These are phyloP conservation scores for Solanum infundibuliforme DNA, from an alignment of 257 asterid genomes.

Conservation along the genomic window DNA sequence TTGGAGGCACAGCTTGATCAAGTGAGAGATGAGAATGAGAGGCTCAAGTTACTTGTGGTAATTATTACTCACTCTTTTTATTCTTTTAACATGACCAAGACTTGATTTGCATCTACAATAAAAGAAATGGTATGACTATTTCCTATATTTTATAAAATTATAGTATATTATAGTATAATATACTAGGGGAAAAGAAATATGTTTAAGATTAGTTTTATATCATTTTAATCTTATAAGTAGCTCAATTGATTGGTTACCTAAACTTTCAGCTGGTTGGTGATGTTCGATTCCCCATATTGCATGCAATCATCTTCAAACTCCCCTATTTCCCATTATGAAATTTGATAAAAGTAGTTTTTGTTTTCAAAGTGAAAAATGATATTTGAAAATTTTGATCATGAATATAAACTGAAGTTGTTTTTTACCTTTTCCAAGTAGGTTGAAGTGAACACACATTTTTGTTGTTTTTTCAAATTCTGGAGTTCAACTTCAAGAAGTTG, in stretches of 20 bases:
- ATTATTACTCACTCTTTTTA: not conserved
- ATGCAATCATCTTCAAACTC: too few species aligned
- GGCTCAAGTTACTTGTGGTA: not conserved
- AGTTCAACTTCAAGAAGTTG: not conserved
- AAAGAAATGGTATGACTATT: not conserved
- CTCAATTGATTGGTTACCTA: not conserved
- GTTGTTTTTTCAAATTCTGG: not conserved
- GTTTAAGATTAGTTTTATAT: not conserved
- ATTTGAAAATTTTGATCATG: not conserved
- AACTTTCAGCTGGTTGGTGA: accelerated
- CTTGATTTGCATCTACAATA: not conserved
- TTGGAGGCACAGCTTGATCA: not conserved
- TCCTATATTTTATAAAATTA: not conserved
- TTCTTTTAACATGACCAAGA: not conserved
- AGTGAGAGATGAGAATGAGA: not conserved
- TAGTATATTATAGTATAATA: too few species aligned
- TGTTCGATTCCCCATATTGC: accelerated
- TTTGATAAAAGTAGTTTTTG: too few species aligned
- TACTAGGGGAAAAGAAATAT: too few species aligned
- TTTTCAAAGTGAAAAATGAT: not conserved
- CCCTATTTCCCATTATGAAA: not conserved
- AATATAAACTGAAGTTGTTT: not conserved
- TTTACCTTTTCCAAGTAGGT: not conserved
- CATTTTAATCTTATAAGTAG: too few species aligned
- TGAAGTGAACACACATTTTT: accelerated